A percentile compares a stretch with the other conserved stretches of the same genome.
Conservation (phyloP, 441 rosid genomes). For the Gossypium laxum region DNA sequence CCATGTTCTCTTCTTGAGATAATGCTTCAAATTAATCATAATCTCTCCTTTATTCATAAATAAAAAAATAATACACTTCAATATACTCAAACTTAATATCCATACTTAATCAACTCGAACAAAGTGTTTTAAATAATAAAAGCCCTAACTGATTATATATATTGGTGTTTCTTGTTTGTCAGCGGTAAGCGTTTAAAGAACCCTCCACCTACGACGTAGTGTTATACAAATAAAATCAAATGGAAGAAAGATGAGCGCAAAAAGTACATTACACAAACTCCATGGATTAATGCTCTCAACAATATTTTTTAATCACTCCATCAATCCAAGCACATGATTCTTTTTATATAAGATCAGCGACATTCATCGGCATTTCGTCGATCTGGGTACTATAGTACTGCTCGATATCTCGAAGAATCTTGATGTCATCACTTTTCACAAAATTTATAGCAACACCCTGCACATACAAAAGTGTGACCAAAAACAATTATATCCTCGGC, state of each 20-base stretch:
- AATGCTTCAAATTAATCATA: too few species aligned
- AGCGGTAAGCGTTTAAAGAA: background rate
- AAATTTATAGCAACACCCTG: conserved; percentile 97
- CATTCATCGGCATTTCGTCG: conserved; percentile 95
- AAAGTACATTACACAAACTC: background rate
- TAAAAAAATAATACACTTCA: too few species aligned
- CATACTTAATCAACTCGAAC: too few species aligned
- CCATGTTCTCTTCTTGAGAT: too few species aligned
- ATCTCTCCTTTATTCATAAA: too few species aligned
- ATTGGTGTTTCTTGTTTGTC: background rate
- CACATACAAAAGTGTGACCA: background rate
- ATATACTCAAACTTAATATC: too few species aligned
- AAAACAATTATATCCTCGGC: background rate
- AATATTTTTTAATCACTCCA: background rate
- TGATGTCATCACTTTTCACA: conserved; percentile 81
- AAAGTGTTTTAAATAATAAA: too few species aligned
- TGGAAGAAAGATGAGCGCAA: background rate
- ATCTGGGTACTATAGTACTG: conserved; percentile 96
- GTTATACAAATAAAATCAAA: background rate
- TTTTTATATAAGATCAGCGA: conserved; percentile 64
- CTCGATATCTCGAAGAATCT: conserved; percentile 88
- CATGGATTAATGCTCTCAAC: background rate
- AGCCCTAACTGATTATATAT: background rate
- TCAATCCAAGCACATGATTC: background rate
- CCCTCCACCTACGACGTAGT: background rate